Conservation (phyloP, 352 stramenopile species). For the Phytophthora multivora region DNA sequence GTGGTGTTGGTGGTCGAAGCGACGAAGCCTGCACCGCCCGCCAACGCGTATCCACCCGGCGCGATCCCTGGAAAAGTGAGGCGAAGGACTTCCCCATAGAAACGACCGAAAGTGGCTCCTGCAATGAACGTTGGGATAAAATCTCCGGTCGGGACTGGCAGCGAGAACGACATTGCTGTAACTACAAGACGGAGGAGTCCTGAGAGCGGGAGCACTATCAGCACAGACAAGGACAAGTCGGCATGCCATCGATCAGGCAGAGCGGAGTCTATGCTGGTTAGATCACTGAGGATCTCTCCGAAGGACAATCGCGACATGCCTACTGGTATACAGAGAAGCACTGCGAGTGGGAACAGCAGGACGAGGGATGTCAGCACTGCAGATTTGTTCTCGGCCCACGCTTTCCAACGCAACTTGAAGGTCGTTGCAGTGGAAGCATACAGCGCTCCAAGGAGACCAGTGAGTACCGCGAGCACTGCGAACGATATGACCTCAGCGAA, state of each 20-base stretch:
- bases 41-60: constrained; percentile 69
- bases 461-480: constrained; percentile 48
- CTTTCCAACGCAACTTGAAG: constrained; percentile 52
- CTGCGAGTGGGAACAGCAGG: constrained; percentile 44
- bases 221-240: constrained; percentile 32
- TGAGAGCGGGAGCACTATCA: constrained; percentile 40
- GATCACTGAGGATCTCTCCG: constrained; percentile 34
- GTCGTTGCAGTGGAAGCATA: constrained; percentile 49
- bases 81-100: constrained; percentile 55
- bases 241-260: constrained; percentile 39
- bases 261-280: constrained; percentile 27
- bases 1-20: constrained; percentile 67
- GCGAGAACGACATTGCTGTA: constrained; percentile 52
- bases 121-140: constrained; percentile 73
- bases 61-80: constrained; percentile 49
- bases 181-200: constrained; percentile 38
- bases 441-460: constrained; percentile 48
- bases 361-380: constrained; percentile 13
- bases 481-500: constrained; percentile 60
- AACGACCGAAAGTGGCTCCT: constrained; percentile 55
- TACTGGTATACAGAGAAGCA: constrained; percentile 48
- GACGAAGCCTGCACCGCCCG: constrained; percentile 65
- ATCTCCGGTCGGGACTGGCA: constrained; percentile 61
- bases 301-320: constrained; percentile 42
- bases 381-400: constrained; percentile 18